Conservation (phyloP, 495 filamentous ascomycete species). For the Extremus antarcticus region DNA sequence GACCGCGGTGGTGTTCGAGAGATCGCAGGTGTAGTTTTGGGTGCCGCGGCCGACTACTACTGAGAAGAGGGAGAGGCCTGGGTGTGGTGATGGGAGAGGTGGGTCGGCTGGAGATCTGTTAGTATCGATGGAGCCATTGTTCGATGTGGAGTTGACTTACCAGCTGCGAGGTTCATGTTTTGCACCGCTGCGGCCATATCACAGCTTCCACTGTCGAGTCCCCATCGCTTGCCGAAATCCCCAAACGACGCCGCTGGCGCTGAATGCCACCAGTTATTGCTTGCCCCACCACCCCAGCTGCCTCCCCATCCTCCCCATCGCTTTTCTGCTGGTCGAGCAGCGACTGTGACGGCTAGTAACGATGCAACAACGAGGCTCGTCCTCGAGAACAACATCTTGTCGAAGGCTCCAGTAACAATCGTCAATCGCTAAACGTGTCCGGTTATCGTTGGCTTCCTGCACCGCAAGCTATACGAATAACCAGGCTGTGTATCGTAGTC, state of each 20-base stretch:
- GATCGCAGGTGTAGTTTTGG: conserved; percentile 82
- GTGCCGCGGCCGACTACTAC: conserved; percentile 80
- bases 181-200: neutral
- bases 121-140: neutral
- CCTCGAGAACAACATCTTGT: conserved; percentile 10
- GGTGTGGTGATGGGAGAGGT: conserved; percentile 43
- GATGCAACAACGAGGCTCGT: conserved; percentile 8
- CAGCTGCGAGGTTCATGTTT: conserved; percentile 6
- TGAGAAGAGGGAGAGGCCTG: conserved; percentile 53
- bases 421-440: neutral
- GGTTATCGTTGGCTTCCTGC: too few species aligned
- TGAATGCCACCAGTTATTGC: conserved; percentile 5
- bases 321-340: conserved; percentile 7
- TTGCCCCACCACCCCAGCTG: neutral
- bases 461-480: too few species aligned
- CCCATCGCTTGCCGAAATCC: conserved; percentile 10
- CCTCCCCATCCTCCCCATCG: conserved; percentile 9
- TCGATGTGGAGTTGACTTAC: conserved; percentile 18
- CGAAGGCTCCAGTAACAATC: neutral
- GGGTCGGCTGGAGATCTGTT: neutral
- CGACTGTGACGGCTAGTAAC: conserved; percentile 1
- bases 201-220: conserved; percentile 5
- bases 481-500: neutral
- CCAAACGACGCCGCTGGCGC: conserved; percentile 3
- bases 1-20: conserved; percentile 38